These are phyloP conservation scores for Crotalaria pallida DNA, from an alignment of 306 rosid species.

Conservation along the genomic window DNA sequence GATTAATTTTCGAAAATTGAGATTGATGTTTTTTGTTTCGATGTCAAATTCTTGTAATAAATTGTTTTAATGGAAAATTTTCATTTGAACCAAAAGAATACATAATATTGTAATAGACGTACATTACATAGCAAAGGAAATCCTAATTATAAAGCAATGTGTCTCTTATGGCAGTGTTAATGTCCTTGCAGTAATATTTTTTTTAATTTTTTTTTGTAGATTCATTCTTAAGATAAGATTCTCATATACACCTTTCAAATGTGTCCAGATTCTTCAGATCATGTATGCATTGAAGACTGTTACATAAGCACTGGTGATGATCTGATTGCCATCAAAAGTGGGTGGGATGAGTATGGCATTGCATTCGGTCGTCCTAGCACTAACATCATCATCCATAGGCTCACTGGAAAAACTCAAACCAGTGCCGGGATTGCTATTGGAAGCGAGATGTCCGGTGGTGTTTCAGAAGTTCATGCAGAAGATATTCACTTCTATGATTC, in stretches of 20 bases:
- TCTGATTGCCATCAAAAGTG: slow-evolving; percentile 71
- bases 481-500: slow-evolving; percentile 49
- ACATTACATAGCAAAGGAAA: not conserved
- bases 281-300: slow-evolving; percentile 79
- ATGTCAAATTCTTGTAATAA: not conserved
- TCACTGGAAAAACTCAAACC: slow-evolving; percentile 39
- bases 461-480: slow-evolving; percentile 59
- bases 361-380: slow-evolving; percentile 61
- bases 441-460: slow-evolving; percentile 88
- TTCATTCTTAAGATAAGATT: too few species aligned
- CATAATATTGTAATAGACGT: not conserved
- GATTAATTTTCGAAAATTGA: not conserved
- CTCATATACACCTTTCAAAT: slow-evolving; percentile 5
- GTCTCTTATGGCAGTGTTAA: not conserved
- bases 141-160: not conserved
- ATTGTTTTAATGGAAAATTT: not conserved
- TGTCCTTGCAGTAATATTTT: not conserved
- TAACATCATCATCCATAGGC: slow-evolving; percentile 50
- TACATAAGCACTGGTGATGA: slow-evolving; percentile 85
- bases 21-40: not conserved
- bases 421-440: slow-evolving; percentile 77
- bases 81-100: not conserved
- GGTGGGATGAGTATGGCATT: slow-evolving; percentile 89
- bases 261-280: slow-evolving; percentile 60
- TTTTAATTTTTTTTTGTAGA: too few species aligned